These are phyloP conservation scores for Aspergillus alliaceus DNA, from an alignment of 2,329 filamentous ascomycete species.

Conservation along the genomic window DNA sequence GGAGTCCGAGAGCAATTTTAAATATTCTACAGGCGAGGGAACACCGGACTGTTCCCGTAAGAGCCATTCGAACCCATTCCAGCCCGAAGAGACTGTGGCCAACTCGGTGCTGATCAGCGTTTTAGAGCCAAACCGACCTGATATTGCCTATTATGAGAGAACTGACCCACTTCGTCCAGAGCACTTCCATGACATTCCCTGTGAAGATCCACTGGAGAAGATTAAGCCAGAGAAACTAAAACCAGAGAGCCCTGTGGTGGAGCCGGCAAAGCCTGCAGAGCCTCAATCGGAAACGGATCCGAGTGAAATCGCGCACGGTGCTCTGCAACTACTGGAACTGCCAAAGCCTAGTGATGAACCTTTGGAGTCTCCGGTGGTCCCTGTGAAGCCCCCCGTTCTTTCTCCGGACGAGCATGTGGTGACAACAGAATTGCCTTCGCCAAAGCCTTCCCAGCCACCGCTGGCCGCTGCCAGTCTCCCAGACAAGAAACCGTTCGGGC, in stretches of 20 bases:
- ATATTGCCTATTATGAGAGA: conserved; percentile 62
- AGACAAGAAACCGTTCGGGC: conserved; percentile 1
- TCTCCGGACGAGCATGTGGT: neutral
- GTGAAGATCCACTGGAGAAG: neutral
- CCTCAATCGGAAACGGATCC: neutral
- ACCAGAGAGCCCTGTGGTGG: neutral
- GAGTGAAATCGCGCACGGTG: neutral
- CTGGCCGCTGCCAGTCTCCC: conserved; percentile 20
- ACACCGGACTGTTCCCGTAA: conserved; percentile 38
- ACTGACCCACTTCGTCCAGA: conserved; percentile 49
- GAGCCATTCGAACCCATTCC: conserved; percentile 27
- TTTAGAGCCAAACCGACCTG: conserved; percentile 64
- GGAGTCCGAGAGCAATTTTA: conserved; percentile 21
- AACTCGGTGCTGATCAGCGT: conserved; percentile 61
- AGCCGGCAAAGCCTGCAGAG: neutral
- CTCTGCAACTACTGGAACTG: neutral
- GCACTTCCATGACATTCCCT: conserved; percentile 10
- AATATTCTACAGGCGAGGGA: conserved; percentile 28
- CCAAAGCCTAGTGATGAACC: neutral
- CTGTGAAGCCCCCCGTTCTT: neutral
- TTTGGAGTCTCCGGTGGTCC: neutral
- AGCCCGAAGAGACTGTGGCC: conserved; percentile 56
- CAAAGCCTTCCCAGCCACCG: neutral
- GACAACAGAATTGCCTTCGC: neutral
- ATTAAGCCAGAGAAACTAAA: neutral